A percentile compares a stretch with the other conserved stretches of the same genome.
Conservation (phyloP, 2,329 filamentous ascomycete species). For the Fusarium subtropicale region DNA sequence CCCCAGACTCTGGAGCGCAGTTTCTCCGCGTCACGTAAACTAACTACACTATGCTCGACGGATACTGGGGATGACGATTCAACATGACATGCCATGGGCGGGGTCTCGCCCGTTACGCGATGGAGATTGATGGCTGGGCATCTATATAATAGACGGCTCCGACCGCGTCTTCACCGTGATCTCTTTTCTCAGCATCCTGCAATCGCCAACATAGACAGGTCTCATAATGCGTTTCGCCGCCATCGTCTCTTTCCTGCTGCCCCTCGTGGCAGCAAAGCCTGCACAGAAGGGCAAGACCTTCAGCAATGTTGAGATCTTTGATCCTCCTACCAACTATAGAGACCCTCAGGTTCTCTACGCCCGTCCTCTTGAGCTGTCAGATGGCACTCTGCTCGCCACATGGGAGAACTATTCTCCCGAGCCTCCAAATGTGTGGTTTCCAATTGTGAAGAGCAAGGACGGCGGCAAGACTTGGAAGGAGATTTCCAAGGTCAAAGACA, state of each 20-base stretch:
- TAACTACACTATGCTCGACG: neutral
- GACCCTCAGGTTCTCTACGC: constrained; percentile 59
- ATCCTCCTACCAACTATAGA: constrained; percentile 57
- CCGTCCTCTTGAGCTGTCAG: constrained; percentile 57
- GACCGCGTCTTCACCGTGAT: neutral
- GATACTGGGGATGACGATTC: neutral
- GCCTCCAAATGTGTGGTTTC: constrained; percentile 66
- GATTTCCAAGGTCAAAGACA: constrained; percentile 71
- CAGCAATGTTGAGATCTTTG: constrained; percentile 54
- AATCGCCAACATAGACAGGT: constrained; percentile 3
- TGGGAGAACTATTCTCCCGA: constrained; percentile 69
- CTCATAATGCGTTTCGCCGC: constrained; percentile 34
- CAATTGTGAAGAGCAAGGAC: constrained; percentile 65
- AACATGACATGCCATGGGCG: constrained; percentile 15
- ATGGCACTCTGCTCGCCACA: constrained; percentile 63
- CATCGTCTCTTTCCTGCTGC: constrained; percentile 29
- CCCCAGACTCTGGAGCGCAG: constrained; percentile 22
- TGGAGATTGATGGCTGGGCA: neutral
- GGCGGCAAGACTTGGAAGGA: constrained; percentile 71
- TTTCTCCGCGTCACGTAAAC: constrained; percentile 27
- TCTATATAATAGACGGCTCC: constrained; percentile 22
- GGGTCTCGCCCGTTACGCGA: neutral
- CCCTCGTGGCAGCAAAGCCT: constrained; percentile 30
- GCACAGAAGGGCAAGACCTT: constrained; percentile 30
- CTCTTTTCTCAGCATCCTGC: constrained; percentile 11